phyloP scores from a whole-genome alignment of 768 basidiomycete species.

The Omphalotus guepiniiformis region DNA sequence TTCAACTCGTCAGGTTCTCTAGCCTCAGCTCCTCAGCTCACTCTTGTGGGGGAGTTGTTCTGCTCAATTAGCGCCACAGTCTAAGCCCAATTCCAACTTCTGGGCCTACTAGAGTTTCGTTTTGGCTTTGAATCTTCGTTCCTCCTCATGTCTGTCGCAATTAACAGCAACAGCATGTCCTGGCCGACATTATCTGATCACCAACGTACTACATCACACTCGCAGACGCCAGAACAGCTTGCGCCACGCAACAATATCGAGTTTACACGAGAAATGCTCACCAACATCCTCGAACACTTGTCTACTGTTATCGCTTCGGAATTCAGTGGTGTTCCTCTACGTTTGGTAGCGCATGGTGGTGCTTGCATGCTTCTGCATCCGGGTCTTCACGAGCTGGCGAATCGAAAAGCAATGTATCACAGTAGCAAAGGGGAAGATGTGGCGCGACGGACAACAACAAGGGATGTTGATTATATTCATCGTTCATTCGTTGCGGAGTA shows the following conservation, averaged over 20 bases:
- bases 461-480: constrained; percentile 66
- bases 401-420: constrained; percentile 14
- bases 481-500: constrained; percentile 59
- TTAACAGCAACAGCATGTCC: too few species aligned
- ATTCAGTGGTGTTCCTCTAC: constrained; percentile 47
- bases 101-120: too few species aligned
- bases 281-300: constrained; percentile 38
- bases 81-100: too few species aligned
- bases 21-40: too few species aligned
- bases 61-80: too few species aligned
- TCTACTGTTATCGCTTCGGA: constrained; percentile 40
- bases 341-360: constrained; percentile 67
- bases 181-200: too few species aligned
- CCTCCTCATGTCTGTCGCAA: too few species aligned
- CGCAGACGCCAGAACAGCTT: too few species aligned
- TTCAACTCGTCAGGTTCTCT: too few species aligned
- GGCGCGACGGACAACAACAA: constrained; percentile 46
- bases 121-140: too few species aligned
- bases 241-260: constrained; percentile 32
- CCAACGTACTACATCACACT: too few species aligned
- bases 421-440: constrained; percentile 23
- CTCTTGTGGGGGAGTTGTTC: too few species aligned
- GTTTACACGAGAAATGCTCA: constrained; percentile 39
- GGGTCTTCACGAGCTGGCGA: constrained; percentile 28
- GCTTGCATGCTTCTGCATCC: constrained; percentile 71